Evolutionary conservation across 257 asterid genomes (phyloP), one percentile per base, ranked within the genome.

Genomic region (Primulina tabacum): DNA sequence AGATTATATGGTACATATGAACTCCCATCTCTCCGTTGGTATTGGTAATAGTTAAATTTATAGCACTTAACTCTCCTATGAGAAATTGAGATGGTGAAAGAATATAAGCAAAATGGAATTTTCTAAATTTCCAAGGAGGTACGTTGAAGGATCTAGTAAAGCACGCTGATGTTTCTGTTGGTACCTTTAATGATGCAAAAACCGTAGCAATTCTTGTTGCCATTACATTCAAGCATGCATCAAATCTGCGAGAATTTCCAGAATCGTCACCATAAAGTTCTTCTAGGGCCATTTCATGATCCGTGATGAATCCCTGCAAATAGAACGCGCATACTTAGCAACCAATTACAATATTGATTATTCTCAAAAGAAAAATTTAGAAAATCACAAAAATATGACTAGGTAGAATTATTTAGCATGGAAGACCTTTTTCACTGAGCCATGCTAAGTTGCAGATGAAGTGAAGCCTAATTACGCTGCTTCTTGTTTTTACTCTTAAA

Each of bases 141-240:
- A 70, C 16, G 4, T 55, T 71, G 62, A 40, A 30, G 52, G 71
- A 67, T 17, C 62, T 38, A 50, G 71, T 57, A 57, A 47, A 59
- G 21, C 72, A 68, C 63, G 55, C 47, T 28, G 67, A 20, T 35
- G 30, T 69, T 66, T 64, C 21, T 66, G 71, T 33, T 30, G 60
- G 65, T 84, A 94, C 99, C 99, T 94, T 94, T 71, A 94, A 64
- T 32, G 99, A 94, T 75, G 99, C 99, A 85, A 94, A 94, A 74
- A 89, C 96, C 20, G 98, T 94, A 74, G 97, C 88, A 64, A 94
- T 80, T 79, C 99, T 80, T 52, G 78, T 59, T 76, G 93, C 97
- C 93, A 94, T 91, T 70, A 68, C 80, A 78, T 83, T 86, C 85
- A 94, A 81, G 81, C 92, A 86, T 8, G 73, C 73, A 18, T 91